Conservation (phyloP, 495 filamentous ascomycete genomes). For the Tuber calosporum region DNA sequence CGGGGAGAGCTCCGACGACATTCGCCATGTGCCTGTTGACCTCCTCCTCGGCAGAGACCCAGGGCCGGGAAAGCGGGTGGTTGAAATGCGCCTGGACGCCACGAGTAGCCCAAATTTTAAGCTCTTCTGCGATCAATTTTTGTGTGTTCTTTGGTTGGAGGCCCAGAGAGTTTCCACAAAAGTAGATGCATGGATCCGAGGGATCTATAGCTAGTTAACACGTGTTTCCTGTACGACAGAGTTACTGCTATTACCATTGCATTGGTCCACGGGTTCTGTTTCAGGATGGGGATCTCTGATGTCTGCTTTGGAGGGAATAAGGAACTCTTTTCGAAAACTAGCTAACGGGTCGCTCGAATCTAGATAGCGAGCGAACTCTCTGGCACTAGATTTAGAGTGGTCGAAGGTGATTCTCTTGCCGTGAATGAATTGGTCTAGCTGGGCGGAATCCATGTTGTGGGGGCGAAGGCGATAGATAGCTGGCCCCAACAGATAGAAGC, state of each 20-base stretch:
- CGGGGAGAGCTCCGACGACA: conserved; percentile 70
- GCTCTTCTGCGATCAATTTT: conserved; percentile 65
- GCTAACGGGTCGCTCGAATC: conserved; percentile 65
- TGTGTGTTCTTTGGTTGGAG: conserved; percentile 71
- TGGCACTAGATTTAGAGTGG: conserved; percentile 29
- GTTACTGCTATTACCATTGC: conserved; percentile 16
- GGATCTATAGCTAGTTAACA: conserved; percentile 42
- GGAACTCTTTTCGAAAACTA: conserved; percentile 66
- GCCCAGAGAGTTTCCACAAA: conserved; percentile 95
- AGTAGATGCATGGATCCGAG: conserved; percentile 61
- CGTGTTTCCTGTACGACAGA: conserved; percentile 16
- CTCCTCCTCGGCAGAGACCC: conserved; percentile 69
- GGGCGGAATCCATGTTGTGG: conserved; percentile 22
- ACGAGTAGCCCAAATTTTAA: conserved; percentile 81
- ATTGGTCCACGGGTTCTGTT: conserved; percentile 12
- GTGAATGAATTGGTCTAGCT: conserved; percentile 26
- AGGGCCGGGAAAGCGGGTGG: conserved; percentile 67
- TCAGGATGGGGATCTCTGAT: conserved; percentile 57
- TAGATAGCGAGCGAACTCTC: conserved; percentile 56
- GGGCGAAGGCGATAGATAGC: not conserved
- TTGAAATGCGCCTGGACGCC: conserved; percentile 93
- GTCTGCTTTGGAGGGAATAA: conserved; percentile 73
- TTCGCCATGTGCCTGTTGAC: conserved; percentile 67
- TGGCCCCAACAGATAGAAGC: not conserved
- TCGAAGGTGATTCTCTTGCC: conserved; percentile 21